Conservation (phyloP, 345 rosid species). For the Hibiscus mutabilis region DNA sequence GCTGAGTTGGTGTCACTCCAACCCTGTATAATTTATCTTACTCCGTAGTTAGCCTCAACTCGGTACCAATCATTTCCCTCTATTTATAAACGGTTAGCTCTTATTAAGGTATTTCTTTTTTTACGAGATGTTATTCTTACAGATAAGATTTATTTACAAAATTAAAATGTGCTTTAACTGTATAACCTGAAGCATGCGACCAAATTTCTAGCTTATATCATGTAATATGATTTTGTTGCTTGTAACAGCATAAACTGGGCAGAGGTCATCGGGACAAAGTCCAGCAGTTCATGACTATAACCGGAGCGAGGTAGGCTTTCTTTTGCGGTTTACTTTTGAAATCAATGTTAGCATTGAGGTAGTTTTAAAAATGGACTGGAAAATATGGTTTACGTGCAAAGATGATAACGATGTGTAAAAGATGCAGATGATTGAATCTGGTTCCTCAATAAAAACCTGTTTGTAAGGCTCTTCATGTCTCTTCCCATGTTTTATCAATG, state of each 20-base stretch:
- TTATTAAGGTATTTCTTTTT: too few relatives aligned
- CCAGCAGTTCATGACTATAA: slow-evolving; percentile 78
- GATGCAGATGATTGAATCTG: neutral
- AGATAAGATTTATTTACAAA: neutral
- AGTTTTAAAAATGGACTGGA: neutral
- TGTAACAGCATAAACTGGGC: slow-evolving; percentile 61
- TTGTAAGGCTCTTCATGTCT: neutral
- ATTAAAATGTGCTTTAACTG: neutral
- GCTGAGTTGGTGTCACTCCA: too few relatives aligned
- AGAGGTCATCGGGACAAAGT: slow-evolving; percentile 84
- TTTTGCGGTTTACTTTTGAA: neutral
- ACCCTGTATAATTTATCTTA: too few relatives aligned
- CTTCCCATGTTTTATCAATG: neutral
- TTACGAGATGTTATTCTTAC: neutral
- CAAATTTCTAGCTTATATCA: neutral
- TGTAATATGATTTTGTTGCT: slow-evolving; percentile 6
- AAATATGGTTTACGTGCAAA: neutral
- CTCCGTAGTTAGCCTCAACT: too few relatives aligned
- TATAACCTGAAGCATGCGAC: neutral
- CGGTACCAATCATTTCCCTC: too few relatives aligned
- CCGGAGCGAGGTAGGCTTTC: slow-evolving; percentile 66
- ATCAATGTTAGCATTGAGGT: neutral
- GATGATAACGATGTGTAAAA: neutral
- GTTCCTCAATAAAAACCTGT: neutral
- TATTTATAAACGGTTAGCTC: too few relatives aligned